Evolutionary conservation across 345 rosid species (phyloP).

Genomic region (Populus euphratica): DNA sequence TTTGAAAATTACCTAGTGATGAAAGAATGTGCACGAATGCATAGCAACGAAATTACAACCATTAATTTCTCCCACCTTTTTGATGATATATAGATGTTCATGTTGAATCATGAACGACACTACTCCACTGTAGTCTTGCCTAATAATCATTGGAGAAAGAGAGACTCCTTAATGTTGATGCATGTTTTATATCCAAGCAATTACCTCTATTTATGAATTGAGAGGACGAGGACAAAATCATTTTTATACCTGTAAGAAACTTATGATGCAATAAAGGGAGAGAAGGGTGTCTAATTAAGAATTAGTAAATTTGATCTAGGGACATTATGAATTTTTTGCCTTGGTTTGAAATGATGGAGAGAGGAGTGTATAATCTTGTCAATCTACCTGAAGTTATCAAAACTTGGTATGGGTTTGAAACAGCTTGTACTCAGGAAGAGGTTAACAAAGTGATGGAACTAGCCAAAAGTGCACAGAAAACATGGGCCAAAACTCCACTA

Average conservation of each 20-base stretch:
- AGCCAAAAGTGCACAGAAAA: conserved; percentile 77
- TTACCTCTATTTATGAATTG: not conserved
- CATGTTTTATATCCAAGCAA: not conserved
- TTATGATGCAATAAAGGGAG: not conserved
- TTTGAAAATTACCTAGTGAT: not conserved
- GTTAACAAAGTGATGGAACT: conserved; percentile 84
- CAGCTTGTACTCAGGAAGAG: conserved; percentile 96
- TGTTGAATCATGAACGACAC: not conserved
- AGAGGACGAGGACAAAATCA: not conserved
- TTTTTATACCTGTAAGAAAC: not conserved
- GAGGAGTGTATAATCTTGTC: not conserved
- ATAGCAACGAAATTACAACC: too few relatives aligned
- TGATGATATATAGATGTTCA: too few relatives aligned
- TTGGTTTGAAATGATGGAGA: not conserved
- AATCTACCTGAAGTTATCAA: not conserved
- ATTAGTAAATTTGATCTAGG: not conserved
- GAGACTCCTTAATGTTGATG: not conserved
- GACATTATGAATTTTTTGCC: not conserved
- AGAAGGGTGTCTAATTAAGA: not conserved
- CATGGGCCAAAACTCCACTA: conserved; percentile 94
- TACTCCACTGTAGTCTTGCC: not conserved
- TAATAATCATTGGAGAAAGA: not conserved
- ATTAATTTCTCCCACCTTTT: too few relatives aligned
- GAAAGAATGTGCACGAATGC: not conserved
- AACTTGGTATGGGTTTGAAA: not conserved